Evolutionary conservation across 345 rosid species (phyloP), one percentile per base, ranked within the genome.

Genomic region (Bruguiera sexangula): DNA sequence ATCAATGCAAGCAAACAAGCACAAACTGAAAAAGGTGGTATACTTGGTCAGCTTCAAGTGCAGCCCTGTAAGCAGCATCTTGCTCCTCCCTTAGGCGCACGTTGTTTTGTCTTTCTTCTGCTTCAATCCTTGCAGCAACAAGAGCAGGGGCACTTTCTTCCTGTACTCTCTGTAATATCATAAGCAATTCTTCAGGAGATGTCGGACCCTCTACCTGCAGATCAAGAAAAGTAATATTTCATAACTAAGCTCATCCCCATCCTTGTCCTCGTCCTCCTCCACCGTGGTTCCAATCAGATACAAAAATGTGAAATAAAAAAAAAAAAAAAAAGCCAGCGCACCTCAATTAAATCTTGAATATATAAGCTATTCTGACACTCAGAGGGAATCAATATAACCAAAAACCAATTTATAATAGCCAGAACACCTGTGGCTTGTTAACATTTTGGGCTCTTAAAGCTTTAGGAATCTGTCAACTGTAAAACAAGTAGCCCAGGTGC

Each of bases 41-140:
- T 86, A 92, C 99, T 75, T 89, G 99, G 84, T 96, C 99, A 30
- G 96, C 99, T 89, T 92, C 98, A 71, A 96, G 98, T 30, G 99
- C 99, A 34, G 89, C 99, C 77, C 88, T 86, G 79, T 86, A 96
- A 64, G 98, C 99, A 65, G 96, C 95, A 82, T 96, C 98, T 75
- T 96, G 99, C 80, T 96, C 99, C 84, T 92, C 99, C 80, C 99
- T 88, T 53, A 96, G 80, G 6, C 82, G 92, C 80, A 82, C 20
- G 79, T 84, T 90, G 69, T 56, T 87, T 77, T 88, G 92, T 82
- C 99, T 89, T 85, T 96, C 98, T 76, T 96, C 99, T 0, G 97
- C 94, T 67, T 96, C 98, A 39, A 85, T 83, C 69, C 99, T 90
- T 62, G 96, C 95, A 6, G 96, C 81, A 75, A 85, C 83, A 71